These are phyloP conservation scores for Trichoderma polysporum DNA, from an alignment of 2,329 filamentous ascomycete species.

Conservation along the genomic window DNA sequence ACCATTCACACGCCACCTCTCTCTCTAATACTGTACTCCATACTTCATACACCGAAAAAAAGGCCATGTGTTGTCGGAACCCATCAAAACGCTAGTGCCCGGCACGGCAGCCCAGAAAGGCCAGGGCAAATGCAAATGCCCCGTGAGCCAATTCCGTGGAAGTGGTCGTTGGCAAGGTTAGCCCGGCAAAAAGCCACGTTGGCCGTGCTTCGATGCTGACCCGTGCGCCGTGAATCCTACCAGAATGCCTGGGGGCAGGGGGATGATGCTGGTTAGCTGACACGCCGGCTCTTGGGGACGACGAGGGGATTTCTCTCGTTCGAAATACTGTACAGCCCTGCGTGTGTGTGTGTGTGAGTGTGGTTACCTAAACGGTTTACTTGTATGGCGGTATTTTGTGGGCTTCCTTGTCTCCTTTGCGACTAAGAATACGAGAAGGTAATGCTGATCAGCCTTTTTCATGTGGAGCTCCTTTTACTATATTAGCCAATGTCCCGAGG, in stretches of 20 bases:
- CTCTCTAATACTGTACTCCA: too few species aligned
- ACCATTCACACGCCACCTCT: too few species aligned
- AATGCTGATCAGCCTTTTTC: background rate
- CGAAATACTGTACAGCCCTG: background rate
- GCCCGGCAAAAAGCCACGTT: slow-evolving; percentile 16
- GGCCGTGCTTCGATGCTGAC: slow-evolving; percentile 10
- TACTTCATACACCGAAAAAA: background rate
- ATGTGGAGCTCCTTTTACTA: background rate
- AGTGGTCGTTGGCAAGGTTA: slow-evolving; percentile 14
- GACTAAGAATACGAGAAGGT: background rate
- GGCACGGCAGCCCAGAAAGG: slow-evolving; percentile 15
- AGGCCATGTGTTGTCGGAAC: slow-evolving; percentile 4
- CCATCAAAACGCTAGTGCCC: slow-evolving; percentile 2
- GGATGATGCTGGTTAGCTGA: background rate
- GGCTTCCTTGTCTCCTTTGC: background rate
- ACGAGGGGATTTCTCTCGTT: background rate
- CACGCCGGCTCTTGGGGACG: background rate
- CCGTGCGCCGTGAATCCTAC: slow-evolving; percentile 3
- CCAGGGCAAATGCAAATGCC: slow-evolving; percentile 9
- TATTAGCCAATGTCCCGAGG: background rate
- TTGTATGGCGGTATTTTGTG: background rate
- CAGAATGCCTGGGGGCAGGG: background rate
- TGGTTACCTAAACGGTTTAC: too few species aligned
- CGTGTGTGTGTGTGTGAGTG: background rate
- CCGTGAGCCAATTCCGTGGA: slow-evolving; percentile 18